phyloP scores from a whole-genome alignment of 495 filamentous ascomycete species.

The Penicillium tannophilum region DNA sequence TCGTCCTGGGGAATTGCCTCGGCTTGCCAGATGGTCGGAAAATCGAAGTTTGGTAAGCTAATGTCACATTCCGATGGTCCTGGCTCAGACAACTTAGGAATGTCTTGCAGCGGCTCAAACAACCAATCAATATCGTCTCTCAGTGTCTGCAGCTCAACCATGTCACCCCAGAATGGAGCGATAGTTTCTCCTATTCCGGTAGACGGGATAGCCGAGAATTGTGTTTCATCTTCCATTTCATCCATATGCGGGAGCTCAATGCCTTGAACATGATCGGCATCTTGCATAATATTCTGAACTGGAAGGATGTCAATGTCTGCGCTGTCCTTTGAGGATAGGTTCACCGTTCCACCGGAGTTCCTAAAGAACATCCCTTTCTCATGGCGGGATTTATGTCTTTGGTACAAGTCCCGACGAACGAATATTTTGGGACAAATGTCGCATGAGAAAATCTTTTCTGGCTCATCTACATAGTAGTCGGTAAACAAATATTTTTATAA shows the following conservation, averaged over 20 bases:
- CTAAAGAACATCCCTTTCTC: slow-evolving; percentile 7
- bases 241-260: too few relatives aligned
- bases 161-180: neutral
- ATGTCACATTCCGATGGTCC: neutral
- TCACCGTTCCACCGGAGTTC: slow-evolving; percentile 1
- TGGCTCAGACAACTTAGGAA: neutral
- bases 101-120: neutral
- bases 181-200: neutral
- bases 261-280: too few relatives aligned
- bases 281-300: too few relatives aligned
- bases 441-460: slow-evolving; percentile 6
- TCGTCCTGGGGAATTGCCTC: neutral
- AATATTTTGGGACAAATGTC: slow-evolving; percentile 1
- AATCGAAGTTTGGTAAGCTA: neutral
- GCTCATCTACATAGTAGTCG: neutral
- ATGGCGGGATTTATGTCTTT: slow-evolving; percentile 10
- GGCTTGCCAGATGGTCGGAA: neutral
- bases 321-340: too few relatives aligned
- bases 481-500: neutral
- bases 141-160: neutral
- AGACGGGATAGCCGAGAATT: neutral
- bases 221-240: too few relatives aligned
- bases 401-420: slow-evolving; percentile 8
- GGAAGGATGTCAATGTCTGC: too few relatives aligned
- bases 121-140: neutral